A percentile compares a stretch with the other conserved stretches of the same genome.
phyloP scores from a whole-genome alignment of 139 green algal species.

The Auxenochlorella pyrenoidosa region DNA sequence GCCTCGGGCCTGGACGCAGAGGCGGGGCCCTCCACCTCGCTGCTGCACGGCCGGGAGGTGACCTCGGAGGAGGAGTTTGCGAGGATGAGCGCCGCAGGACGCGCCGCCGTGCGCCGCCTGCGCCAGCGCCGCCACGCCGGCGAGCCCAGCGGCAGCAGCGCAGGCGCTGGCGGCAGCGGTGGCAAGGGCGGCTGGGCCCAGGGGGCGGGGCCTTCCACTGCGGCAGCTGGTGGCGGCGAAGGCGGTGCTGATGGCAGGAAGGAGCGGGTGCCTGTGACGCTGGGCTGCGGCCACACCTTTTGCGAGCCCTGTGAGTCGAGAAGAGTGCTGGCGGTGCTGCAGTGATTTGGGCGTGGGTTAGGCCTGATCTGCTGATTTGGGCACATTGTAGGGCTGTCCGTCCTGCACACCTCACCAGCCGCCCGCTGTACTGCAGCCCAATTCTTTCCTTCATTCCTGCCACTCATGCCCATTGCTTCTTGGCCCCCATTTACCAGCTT shows the following conservation, averaged over 20 bases:
- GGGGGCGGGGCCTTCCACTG: conserved; percentile 12
- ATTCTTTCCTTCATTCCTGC: no score
- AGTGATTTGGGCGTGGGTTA: no score
- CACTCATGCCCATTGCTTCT: no score
- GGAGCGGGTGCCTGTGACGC: conserved; percentile 32
- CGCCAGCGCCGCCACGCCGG: background rate
- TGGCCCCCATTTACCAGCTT: no score
- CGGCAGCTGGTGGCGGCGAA: background rate
- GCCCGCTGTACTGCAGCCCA: no score
- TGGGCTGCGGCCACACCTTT: conserved; percentile 69
- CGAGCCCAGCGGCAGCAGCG: background rate
- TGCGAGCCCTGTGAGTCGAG: conserved; percentile 50
- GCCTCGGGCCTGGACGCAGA: conserved; percentile 4
- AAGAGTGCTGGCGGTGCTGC: no score
- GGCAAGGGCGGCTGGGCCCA: background rate
- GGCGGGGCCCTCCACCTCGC: conserved; percentile 12
- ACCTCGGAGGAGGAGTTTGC: conserved; percentile 28
- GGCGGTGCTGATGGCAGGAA: background rate
- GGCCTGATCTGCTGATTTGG: no score
- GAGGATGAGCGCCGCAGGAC: conserved; percentile 10
- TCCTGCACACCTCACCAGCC: no score
- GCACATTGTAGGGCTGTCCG: no score
- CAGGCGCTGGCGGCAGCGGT: background rate
- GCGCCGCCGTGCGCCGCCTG: conserved; percentile 11
- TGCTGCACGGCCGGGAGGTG: background rate